A percentile compares a stretch with the other conserved stretches of the same genome.
phyloP scores from a whole-genome alignment of 1,284 basidiomycete genomes.

The Austroboletus niveus region DNA sequence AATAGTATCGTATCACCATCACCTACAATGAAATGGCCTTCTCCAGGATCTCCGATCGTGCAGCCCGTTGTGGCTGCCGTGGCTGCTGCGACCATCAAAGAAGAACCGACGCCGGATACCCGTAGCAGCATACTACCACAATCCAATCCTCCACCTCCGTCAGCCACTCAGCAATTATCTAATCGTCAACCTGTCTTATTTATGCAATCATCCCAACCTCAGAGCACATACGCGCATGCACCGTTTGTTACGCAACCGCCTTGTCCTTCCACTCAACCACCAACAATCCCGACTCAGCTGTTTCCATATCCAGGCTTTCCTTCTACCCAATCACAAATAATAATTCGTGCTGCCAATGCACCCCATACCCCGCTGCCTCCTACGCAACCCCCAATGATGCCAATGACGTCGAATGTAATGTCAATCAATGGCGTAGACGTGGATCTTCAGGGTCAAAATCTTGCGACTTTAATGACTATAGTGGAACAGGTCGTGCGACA shows the following conservation, averaged over 20 bases:
- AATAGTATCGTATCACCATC: conserved; percentile 2
- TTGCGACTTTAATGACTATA: conserved; percentile 33
- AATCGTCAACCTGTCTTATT: conserved; percentile 13
- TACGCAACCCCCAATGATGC: conserved; percentile 14
- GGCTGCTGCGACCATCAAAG: neutral
- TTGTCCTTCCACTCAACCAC: conserved; percentile 18
- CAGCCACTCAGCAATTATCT: conserved; percentile 9
- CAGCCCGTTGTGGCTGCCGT: neutral
- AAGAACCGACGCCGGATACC: conserved; percentile 2
- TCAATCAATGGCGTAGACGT: conserved; percentile 13
- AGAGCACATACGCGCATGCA: conserved; percentile 17
- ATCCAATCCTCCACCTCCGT: conserved; percentile 4
- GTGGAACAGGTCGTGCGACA: conserved; percentile 33
- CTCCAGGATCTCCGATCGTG: neutral
- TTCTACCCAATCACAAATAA: conserved; percentile 17
- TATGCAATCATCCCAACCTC: conserved; percentile 18
- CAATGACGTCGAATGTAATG: conserved; percentile 8
- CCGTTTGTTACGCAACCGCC: conserved; percentile 15
- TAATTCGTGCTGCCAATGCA: conserved; percentile 5
- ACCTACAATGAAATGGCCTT: neutral
- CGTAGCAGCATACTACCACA: neutral
- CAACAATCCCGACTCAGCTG: conserved; percentile 15
- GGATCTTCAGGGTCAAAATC: conserved; percentile 16
- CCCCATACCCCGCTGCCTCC: conserved; percentile 16
- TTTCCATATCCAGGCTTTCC: conserved; percentile 17